Evolutionary conservation across 2,329 filamentous ascomycete genomes (phyloP).

Genomic region (Sclerotinia spermophila): DNA sequence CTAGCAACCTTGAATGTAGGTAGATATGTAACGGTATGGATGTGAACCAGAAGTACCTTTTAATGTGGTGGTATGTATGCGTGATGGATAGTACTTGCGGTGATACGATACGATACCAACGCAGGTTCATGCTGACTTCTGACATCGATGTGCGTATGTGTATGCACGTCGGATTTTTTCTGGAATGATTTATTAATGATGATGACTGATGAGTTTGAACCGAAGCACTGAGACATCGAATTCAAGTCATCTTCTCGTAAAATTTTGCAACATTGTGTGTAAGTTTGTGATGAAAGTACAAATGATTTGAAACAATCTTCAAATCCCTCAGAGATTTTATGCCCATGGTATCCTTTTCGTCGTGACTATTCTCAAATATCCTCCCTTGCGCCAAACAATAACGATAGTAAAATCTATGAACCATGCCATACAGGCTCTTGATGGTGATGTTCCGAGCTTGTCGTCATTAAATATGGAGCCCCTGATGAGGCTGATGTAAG

Average conservation of each 20-base stretch:
- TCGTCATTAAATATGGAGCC: slow-evolving; percentile 23
- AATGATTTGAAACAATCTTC: neutral
- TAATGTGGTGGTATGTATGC: neutral
- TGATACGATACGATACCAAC: neutral
- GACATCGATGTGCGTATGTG: neutral
- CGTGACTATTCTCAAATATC: neutral
- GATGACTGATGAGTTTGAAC: neutral
- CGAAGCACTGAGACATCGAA: neutral
- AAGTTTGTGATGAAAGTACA: neutral
- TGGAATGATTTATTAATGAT: neutral
- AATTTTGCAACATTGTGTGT: neutral
- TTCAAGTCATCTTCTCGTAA: neutral
- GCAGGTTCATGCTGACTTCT: slow-evolving; percentile 8
- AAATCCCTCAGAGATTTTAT: neutral
- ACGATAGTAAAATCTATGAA: slow-evolving; percentile 8
- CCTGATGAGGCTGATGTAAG: slow-evolving; percentile 28
- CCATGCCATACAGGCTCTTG: slow-evolving; percentile 24
- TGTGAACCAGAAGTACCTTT: neutral
- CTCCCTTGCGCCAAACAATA: neutral
- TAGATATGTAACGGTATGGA: neutral
- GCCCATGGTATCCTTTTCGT: slow-evolving; percentile 1
- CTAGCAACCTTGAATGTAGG: neutral
- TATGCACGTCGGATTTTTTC: slow-evolving; percentile 2
- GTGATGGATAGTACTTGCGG: neutral
- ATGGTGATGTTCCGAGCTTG: slow-evolving; percentile 17